Evolutionary conservation across 176 grass and related monocot species (phyloP).

Genomic region (Stipa capillata): DNA sequence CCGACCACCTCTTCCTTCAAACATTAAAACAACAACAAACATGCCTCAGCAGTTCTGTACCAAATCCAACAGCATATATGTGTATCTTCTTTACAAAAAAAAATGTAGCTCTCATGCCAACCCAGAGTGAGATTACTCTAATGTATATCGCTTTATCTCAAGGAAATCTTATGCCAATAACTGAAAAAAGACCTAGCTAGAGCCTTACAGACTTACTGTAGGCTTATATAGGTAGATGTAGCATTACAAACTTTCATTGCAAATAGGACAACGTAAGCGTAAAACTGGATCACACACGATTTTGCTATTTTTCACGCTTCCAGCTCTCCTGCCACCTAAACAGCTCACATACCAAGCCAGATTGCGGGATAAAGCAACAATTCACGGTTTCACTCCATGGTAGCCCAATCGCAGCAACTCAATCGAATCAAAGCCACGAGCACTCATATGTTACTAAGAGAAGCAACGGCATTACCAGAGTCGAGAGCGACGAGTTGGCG

Average conservation of each 20-base stretch:
- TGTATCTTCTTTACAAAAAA: not conserved
- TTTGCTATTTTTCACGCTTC: not conserved
- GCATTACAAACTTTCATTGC: not conserved
- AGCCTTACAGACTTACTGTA: too few species aligned
- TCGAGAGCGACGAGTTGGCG: conserved; percentile 16
- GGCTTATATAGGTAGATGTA: not conserved
- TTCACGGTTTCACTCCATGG: not conserved
- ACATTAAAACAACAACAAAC: conserved; percentile 7
- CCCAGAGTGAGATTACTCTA: not conserved
- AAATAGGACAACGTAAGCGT: not conserved
- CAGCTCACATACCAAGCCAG: not conserved
- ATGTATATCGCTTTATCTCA: too few species aligned
- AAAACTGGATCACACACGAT: not conserved
- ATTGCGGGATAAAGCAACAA: not conserved
- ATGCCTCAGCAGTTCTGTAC: not conserved
- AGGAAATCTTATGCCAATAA: not conserved
- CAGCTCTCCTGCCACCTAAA: not conserved
- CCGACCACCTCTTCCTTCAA: conserved; percentile 33
- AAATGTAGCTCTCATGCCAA: not conserved
- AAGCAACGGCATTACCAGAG: conserved; percentile 25
- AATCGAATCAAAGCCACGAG: not conserved
- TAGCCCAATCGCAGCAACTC: not conserved
- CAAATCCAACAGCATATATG: not conserved
- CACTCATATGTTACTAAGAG: not conserved
- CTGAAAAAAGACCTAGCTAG: not conserved